A percentile compares a stretch with the other conserved stretches of the same genome.
Conservation (phyloP, 768 basidiomycete species). For the Royoungia palumana region DNA sequence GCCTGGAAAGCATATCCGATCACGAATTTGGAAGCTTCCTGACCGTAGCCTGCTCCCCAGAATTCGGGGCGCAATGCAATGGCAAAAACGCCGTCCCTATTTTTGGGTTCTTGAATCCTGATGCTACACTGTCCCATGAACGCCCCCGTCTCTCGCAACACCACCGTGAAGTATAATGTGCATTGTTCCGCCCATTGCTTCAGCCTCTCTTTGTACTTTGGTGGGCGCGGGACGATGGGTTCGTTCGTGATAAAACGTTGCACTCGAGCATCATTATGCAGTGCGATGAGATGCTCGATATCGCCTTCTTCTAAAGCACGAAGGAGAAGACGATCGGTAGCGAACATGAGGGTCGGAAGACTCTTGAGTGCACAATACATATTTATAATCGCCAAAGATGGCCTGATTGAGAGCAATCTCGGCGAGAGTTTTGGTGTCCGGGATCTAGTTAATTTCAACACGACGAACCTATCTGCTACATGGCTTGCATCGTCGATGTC, state of each 20-base stretch:
- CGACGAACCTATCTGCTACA: too few species aligned
- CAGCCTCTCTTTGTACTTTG: conserved; percentile 12
- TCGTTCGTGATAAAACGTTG: conserved; percentile 15
- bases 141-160: conserved; percentile 16
- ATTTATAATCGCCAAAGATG: too few species aligned
- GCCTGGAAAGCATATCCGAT: conserved; percentile 23
- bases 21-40: conserved; percentile 14
- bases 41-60: conserved; percentile 27
- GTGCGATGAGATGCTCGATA: conserved; percentile 14
- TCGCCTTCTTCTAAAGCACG: conserved; percentile 21
- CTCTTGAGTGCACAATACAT: too few species aligned
- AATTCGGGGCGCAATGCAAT: conserved; percentile 23
- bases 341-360: conserved; percentile 14
- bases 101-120: conserved; percentile 20
- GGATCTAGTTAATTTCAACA: too few species aligned
- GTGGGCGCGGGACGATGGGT: conserved; percentile 18
- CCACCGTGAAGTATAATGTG: conserved; percentile 21
- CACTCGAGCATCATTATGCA: conserved; percentile 24
- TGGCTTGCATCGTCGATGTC: neutral
- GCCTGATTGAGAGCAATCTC: neutral
- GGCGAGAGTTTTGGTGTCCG: too few species aligned
- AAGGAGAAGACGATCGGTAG: conserved; percentile 24
- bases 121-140: conserved; percentile 21
- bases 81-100: conserved; percentile 24
- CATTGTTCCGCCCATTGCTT: conserved; percentile 9